Percentiles rank a stretch among this genome's conserved stretches.
Evolutionary conservation across 345 rosid species (phyloP).

Genomic region (Eucalyptus cloeziana): DNA sequence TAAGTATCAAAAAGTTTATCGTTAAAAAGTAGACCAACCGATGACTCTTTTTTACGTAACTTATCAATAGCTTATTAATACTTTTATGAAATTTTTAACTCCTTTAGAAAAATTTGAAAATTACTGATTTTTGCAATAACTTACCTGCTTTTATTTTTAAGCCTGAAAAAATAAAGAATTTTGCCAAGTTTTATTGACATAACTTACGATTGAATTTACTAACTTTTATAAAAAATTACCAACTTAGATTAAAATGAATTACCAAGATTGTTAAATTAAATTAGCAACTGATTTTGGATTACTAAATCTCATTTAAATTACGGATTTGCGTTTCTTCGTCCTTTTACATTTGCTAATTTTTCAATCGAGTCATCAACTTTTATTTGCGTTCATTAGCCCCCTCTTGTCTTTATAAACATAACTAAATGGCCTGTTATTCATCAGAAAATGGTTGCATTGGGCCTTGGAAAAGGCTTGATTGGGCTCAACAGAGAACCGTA

Average conservation of each 20-base stretch:
- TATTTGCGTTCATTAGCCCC: neutral
- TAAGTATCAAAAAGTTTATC: neutral
- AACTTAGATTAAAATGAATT: neutral
- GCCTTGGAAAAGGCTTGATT: neutral
- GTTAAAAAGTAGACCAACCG: neutral
- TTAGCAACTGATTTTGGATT: neutral
- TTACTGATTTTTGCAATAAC: neutral
- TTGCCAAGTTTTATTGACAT: neutral
- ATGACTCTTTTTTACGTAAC: neutral
- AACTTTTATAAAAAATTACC: neutral
- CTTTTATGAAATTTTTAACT: neutral
- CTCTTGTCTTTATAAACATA: neutral
- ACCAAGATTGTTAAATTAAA: neutral
- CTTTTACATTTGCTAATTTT: neutral
- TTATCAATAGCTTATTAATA: neutral
- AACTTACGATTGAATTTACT: neutral
- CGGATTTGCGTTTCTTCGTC: neutral
- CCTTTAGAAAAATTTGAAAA: neutral
- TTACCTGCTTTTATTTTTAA: neutral
- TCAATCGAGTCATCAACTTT: neutral
- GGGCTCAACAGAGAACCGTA: neutral
- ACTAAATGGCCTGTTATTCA: neutral
- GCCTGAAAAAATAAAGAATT: neutral
- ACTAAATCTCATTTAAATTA: neutral
- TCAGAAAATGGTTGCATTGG: neutral